These are phyloP conservation scores for Neurospora intermedia DNA, from an alignment of 495 filamentous ascomycete species.

Conservation along the genomic window DNA sequence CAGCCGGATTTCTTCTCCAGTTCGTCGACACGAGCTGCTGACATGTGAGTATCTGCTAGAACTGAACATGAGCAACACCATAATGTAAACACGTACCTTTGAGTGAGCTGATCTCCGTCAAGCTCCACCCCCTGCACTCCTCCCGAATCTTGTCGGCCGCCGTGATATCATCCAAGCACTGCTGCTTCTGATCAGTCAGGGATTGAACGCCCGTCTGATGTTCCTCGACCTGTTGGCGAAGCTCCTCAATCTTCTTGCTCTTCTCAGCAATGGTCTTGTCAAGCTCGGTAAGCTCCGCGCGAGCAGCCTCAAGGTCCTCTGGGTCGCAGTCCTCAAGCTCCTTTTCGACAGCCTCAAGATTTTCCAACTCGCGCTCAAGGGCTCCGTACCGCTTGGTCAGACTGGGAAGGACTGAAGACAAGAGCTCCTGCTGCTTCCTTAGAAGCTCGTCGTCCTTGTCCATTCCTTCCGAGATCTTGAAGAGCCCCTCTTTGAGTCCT, in stretches of 20 bases:
- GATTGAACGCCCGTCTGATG: conserved; percentile 51
- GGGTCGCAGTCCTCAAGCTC: conserved; percentile 74
- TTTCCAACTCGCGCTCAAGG: conserved; percentile 50
- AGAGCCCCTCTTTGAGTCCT: conserved; percentile 67
- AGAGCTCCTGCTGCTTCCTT: conserved; percentile 51
- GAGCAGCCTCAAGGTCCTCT: conserved; percentile 57
- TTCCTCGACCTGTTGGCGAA: conserved; percentile 52
- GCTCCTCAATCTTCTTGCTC: conserved; percentile 47
- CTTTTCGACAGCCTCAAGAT: conserved; percentile 57
- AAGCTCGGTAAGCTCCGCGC: conserved; percentile 49
- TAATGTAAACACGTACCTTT: conserved; percentile 45
- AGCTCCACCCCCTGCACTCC: conserved; percentile 81
- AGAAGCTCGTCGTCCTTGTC: conserved; percentile 60
- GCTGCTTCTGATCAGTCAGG: conserved; percentile 52
- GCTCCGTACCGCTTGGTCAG: conserved; percentile 47
- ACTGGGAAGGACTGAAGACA: conserved; percentile 53
- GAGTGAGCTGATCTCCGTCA: conserved; percentile 59
- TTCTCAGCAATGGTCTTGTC: conserved; percentile 62
- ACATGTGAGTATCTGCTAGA: not conserved
- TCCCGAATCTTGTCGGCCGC: conserved; percentile 77
- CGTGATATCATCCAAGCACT: conserved; percentile 60
- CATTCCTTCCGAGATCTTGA: conserved; percentile 66
- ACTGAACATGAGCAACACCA: not conserved
- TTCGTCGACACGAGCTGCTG: conserved; percentile 49
- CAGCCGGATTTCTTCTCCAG: conserved; percentile 69